These are phyloP conservation scores for Cyanidiococcus yangmingshanensis DNA, from an alignment of 23 red algal genomes.

Conservation along the genomic window DNA sequence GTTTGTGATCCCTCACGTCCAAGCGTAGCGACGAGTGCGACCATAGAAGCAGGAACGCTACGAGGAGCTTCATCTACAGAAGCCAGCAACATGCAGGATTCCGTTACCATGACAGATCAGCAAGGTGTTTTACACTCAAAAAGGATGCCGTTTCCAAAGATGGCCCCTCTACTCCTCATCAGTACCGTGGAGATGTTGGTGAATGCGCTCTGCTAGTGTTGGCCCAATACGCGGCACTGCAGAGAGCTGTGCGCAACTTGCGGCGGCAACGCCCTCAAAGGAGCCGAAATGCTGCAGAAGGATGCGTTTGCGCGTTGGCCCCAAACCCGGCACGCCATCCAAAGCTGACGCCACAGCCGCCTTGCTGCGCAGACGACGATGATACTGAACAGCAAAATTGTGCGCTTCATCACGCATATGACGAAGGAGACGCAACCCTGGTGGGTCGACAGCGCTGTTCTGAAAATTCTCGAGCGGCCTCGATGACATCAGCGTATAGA, in stretches of 20 bases:
- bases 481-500: constrained; percentile 18
- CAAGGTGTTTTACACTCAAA: too few species aligned
- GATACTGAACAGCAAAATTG: constrained; percentile 34
- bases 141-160: too few species aligned
- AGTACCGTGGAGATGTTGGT: constrained; percentile 25
- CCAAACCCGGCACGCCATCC: constrained; percentile 37
- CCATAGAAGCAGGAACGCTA: too few species aligned
- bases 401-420: constrained; percentile 62
- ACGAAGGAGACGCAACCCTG: constrained; percentile 27
- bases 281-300: constrained; percentile 46
- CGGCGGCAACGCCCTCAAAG: constrained; percentile 33
- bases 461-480: constrained; percentile 11
- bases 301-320: constrained; percentile 16
- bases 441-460: background rate
- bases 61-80: too few species aligned
- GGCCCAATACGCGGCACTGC: constrained; percentile 30
- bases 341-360: constrained; percentile 29
- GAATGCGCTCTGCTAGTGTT: constrained; percentile 31
- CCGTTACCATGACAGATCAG: too few species aligned
- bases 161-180: background rate
- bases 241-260: constrained; percentile 23
- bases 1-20: too few species aligned
- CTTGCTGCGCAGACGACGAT: constrained; percentile 32
- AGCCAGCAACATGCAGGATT: too few species aligned
- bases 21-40: too few species aligned